phyloP scores from a whole-genome alignment of 2,329 filamentous ascomycete genomes.

The Cercospora brassicicola region DNA sequence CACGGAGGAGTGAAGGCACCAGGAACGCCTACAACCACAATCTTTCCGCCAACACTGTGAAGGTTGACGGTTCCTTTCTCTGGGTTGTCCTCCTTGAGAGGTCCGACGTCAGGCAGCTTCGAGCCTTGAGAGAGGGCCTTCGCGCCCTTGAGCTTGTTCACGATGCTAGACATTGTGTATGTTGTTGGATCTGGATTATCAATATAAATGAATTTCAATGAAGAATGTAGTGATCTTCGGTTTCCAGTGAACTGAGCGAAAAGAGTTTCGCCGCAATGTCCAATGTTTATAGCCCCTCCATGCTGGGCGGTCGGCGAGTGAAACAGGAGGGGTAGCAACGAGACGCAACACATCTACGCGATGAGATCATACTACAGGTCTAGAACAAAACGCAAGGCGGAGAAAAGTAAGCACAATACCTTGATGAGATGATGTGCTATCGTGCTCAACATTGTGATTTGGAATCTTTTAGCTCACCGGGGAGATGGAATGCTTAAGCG shows the following conservation, averaged over 20 bases:
- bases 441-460: background rate
- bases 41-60: slow-evolving; percentile 27
- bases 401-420: slow-evolving; percentile 1
- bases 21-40: slow-evolving; percentile 32
- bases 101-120: slow-evolving; percentile 25
- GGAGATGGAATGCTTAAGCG: slow-evolving; percentile 4
- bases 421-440: background rate
- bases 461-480: background rate
- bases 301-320: background rate
- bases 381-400: background rate
- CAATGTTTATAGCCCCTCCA: slow-evolving; percentile 4
- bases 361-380: slow-evolving; percentile 4
- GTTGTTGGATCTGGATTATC: background rate
- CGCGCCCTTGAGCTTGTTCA: slow-evolving; percentile 29
- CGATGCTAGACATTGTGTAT: slow-evolving; percentile 22
- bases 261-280: background rate
- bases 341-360: background rate
- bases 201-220: background rate
- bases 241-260: background rate
- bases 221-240: background rate
- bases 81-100: slow-evolving; percentile 32
- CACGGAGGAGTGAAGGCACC: slow-evolving; percentile 34
- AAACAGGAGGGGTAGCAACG: background rate
- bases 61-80: slow-evolving; percentile 32
- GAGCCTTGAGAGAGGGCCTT: slow-evolving; percentile 29